Base-by-base conservation (phyloP, 495 filamentous ascomycete genomes). In the Cercophora sp. region DNA sequence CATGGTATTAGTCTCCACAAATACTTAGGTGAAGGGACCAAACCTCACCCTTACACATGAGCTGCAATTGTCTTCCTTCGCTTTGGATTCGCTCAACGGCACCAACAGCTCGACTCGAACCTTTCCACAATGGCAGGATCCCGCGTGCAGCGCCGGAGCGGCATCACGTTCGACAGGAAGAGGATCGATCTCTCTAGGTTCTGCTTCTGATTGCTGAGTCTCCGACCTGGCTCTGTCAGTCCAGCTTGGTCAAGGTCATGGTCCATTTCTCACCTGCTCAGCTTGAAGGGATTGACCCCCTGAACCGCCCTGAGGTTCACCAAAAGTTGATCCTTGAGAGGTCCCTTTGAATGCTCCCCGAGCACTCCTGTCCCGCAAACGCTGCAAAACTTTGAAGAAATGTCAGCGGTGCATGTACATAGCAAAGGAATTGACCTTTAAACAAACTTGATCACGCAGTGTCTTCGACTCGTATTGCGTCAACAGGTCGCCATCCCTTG, bases 31-130 rank as follows among this genome's bases (percentile, higher is more conserved):
- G 24, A 22, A 34, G 10, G 26, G 22, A 39, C 1, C 18, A 4
- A 36, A 5, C 4, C 48, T 1, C 46, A 62, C 59, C 10, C 59
- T 52, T 8, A 51, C 48, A 19, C 59, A 62, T 2, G 45, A 53
- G 34, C 59, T 62, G 39, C 59, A 62, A 31, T 59, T 62, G 26
- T 62, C 59, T 32, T 59, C 56, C 31, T 54, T 53, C 3, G 56
- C 13, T 22, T 52, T 40, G 6, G 46, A 26, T 9, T 42, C 41
- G 5, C 39, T 8, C 11, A 56, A 11, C 20, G 23, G 3, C n/a
- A 29, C 20, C 5, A 54, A 31, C 1, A 62, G 41, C 26, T 56
- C 44, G 8, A 47, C 48, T 15, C 26, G 31, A 13, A 62, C 49
- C 1, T 45, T 51, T 8, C 56, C 52, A 31, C 59, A 62, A 42